These are phyloP conservation scores for Phyllosticta citribraziliensis DNA, from an alignment of 2,329 filamentous ascomycete genomes.

Conservation along the genomic window DNA sequence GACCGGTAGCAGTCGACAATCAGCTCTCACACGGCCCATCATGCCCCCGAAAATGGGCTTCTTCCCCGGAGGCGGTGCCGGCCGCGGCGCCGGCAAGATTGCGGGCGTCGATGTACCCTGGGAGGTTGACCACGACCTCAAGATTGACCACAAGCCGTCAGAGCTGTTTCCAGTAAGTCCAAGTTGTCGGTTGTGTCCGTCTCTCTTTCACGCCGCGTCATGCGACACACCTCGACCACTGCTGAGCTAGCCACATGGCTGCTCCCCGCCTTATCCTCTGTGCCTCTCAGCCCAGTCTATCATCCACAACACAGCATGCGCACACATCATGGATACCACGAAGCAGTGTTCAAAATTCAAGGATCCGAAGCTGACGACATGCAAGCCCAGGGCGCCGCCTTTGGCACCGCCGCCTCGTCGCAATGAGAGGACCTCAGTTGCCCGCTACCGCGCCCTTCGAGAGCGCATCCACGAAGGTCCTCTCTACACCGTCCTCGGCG, in stretches of 20 bases:
- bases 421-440: conserved; percentile 39
- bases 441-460: conserved; percentile 42
- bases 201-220: background rate
- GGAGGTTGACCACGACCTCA: conserved; percentile 32
- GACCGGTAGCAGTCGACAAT: background rate
- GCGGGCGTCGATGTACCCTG: conserved; percentile 34
- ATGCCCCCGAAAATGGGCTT: background rate
- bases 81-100: conserved; percentile 28
- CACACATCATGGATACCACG: background rate
- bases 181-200: background rate
- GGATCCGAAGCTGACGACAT: background rate
- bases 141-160: conserved; percentile 26
- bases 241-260: background rate
- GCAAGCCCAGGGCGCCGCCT: conserved; percentile 7
- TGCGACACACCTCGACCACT: background rate
- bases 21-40: background rate
- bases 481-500: conserved; percentile 46
- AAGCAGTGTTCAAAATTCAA: background rate
- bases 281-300: background rate
- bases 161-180: conserved; percentile 32
- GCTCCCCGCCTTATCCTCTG: background rate
- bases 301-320: background rate
- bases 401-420: conserved; percentile 26
- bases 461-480: conserved; percentile 50
- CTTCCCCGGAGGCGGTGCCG: conserved; percentile 19